Percentiles rank a stretch among this genome's conserved stretches.
phyloP scores from a whole-genome alignment of 345 rosid species.

The Eutrema japonicum region DNA sequence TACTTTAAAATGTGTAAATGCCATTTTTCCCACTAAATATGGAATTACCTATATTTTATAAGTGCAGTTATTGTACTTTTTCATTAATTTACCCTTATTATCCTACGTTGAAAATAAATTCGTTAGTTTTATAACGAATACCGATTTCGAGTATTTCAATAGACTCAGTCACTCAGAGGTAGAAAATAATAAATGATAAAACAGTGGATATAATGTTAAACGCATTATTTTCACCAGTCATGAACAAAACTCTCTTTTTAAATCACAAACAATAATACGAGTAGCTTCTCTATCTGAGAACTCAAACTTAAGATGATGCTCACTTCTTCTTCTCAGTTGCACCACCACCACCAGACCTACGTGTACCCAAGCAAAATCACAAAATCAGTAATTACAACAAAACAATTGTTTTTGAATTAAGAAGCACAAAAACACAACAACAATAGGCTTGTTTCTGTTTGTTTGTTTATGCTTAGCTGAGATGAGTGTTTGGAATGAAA shows the following conservation, averaged over 20 bases:
- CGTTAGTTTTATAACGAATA: too few species aligned
- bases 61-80: too few species aligned
- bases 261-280: slow-evolving; percentile 13
- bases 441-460: too few species aligned
- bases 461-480: not conserved
- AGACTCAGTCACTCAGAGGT: not conserved
- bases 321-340: slow-evolving; percentile 44
- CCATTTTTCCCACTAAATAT: too few species aligned
- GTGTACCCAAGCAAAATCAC: not conserved
- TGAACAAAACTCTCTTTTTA: slow-evolving; percentile 1
- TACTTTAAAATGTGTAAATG: too few species aligned
- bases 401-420: not conserved
- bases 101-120: too few species aligned
- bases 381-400: not conserved
- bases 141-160: not conserved
- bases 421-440: not conserved
- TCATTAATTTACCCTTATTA: too few species aligned
- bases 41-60: too few species aligned
- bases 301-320: not conserved
- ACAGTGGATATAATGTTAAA: not conserved
- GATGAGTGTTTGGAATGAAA: not conserved
- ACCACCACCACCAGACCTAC: slow-evolving; percentile 50
- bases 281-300: not conserved
- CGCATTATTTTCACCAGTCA: not conserved
- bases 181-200: not conserved